phyloP scores from a whole-genome alignment of 2,329 filamentous ascomycete genomes.

The Verticillium dahliae region DNA sequence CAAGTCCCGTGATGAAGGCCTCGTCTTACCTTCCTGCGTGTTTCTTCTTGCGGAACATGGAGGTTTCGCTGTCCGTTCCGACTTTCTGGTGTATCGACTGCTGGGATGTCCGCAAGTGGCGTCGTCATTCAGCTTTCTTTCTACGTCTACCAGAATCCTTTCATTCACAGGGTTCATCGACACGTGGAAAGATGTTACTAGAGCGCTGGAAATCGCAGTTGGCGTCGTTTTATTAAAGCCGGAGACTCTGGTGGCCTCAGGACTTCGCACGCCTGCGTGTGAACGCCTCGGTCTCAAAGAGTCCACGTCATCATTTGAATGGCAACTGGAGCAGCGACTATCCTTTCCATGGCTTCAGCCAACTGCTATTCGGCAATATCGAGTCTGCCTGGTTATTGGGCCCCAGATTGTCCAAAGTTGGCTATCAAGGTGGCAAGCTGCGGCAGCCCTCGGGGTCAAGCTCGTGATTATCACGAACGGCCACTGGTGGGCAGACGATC shows the following conservation, averaged over 20 bases:
- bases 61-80: not conserved
- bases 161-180: not conserved
- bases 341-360: not conserved
- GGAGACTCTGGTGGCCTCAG: too few species aligned
- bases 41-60: not conserved
- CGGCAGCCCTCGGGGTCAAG: conserved; percentile 24
- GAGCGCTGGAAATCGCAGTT: not conserved
- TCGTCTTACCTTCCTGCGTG: too few species aligned
- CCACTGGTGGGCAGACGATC: conserved; percentile 28
- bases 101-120: not conserved
- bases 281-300: too few species aligned
- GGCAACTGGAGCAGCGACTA: not conserved
- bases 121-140: not conserved
- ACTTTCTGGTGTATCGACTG: not conserved
- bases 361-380: not conserved
- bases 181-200: not conserved
- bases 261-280: too few species aligned
- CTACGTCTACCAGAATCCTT: not conserved
- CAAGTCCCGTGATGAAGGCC: too few species aligned
- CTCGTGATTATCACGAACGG: conserved; percentile 25
- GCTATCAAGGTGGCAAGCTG: conserved; percentile 4
- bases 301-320: not conserved
- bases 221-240: not conserved
- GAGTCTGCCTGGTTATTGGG: not conserved
- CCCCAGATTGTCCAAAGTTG: not conserved